Conservation (phyloP, 768 basidiomycete genomes). For the Russula olivacea region DNA sequence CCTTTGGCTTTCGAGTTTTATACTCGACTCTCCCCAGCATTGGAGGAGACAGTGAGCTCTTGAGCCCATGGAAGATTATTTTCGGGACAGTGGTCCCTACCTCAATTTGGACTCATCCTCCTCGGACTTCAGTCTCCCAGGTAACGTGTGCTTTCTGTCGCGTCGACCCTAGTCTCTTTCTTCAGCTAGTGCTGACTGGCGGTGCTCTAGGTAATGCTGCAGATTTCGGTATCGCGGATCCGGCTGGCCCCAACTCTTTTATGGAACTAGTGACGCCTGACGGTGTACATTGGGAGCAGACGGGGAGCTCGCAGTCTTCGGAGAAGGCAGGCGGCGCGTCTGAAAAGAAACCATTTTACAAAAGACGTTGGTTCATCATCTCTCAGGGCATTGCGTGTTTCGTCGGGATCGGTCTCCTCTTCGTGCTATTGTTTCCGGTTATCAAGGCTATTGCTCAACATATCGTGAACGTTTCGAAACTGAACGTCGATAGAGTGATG, state of each 20-base stretch:
- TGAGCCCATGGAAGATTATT: constrained; percentile 9
- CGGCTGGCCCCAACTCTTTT: background rate
- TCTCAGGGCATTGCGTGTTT: constrained; percentile 44
- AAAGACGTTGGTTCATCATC: constrained; percentile 59
- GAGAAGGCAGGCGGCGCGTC: constrained; percentile 3
- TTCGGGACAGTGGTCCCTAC: background rate
- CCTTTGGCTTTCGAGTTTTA: background rate
- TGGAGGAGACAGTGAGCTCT: background rate
- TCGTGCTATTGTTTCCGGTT: constrained; percentile 64
- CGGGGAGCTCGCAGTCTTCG: too few species aligned
- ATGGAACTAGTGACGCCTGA: background rate
- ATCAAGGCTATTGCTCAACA: constrained; percentile 60
- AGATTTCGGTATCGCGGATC: background rate
- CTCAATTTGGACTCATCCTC: background rate
- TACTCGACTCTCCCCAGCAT: background rate
- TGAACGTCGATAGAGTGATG: constrained; percentile 47
- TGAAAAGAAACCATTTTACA: constrained; percentile 46
- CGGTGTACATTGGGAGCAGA: background rate
- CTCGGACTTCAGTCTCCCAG: background rate
- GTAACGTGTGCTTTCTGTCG: background rate
- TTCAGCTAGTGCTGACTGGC: background rate
- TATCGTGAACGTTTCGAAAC: constrained; percentile 49
- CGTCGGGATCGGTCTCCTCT: constrained; percentile 55
- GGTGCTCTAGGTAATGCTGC: background rate
- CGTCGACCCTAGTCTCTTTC: background rate